phyloP scores from a whole-genome alignment of 306 rosid genomes.

The Cicer arietinum region DNA sequence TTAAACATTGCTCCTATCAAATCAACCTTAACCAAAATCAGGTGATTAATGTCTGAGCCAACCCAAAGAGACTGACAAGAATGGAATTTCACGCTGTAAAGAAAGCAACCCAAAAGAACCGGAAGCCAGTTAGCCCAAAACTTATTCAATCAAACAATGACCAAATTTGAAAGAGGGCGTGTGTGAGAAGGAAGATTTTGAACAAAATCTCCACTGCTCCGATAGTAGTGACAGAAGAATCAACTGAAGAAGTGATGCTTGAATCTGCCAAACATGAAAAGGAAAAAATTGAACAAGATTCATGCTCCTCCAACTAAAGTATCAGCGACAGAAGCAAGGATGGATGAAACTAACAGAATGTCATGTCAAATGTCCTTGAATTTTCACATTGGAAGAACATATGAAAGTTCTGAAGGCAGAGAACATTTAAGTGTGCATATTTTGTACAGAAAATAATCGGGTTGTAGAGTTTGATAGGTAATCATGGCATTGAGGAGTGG shows the following conservation, averaged over 20 bases:
- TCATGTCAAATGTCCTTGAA: constrained; percentile 54
- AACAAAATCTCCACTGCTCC: constrained; percentile 41
- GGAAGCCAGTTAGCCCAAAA: neutral
- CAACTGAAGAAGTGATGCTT: neutral
- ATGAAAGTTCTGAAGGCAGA: constrained; percentile 43
- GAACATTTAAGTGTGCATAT: constrained; percentile 36
- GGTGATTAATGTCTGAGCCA: neutral
- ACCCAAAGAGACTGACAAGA: neutral
- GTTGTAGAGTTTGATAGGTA: constrained; percentile 15
- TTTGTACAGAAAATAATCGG: constrained; percentile 26
- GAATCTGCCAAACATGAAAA: constrained; percentile 41
- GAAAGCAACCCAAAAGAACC: neutral
- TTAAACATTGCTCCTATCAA: neutral
- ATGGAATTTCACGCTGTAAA: neutral
- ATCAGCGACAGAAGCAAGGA: constrained; percentile 23
- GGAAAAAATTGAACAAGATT: constrained; percentile 43
- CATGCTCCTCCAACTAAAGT: constrained; percentile 40
- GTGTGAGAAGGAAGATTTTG: constrained; percentile 54
- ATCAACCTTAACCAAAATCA: neutral
- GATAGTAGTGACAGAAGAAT: constrained; percentile 20
- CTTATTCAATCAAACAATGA: neutral
- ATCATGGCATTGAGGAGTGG: neutral
- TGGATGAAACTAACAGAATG: constrained; percentile 37
- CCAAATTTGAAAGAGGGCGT: constrained; percentile 54
- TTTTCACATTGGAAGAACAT: constrained; percentile 45